phyloP scores from a whole-genome alignment of 1,284 basidiomycete species.

The Rhodotorula sp. region DNA sequence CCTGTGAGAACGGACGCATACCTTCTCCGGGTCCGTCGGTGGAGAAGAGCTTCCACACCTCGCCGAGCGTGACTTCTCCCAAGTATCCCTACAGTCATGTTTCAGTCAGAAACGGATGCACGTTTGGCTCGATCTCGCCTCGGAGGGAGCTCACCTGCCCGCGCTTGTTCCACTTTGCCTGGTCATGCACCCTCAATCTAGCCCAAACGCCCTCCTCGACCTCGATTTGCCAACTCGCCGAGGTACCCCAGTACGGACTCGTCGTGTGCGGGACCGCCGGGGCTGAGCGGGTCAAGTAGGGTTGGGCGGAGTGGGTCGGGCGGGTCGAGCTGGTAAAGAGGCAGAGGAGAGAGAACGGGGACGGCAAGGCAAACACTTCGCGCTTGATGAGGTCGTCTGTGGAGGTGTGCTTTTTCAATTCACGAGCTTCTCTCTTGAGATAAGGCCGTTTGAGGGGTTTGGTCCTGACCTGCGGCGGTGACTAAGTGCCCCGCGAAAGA shows the following conservation, averaged over 20 bases:
- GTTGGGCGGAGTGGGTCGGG: background rate
- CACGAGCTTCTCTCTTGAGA: background rate
- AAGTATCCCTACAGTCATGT: constrained; percentile 70
- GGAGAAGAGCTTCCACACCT: constrained; percentile 80
- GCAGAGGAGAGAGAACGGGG: constrained; percentile 21
- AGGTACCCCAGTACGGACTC: constrained; percentile 73
- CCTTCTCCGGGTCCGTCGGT: constrained; percentile 80
- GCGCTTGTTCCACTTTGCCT: constrained; percentile 89
- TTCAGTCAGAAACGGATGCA: background rate
- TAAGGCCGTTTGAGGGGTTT: background rate
- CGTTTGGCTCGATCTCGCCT: too few species aligned
- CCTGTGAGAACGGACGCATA: constrained; percentile 49
- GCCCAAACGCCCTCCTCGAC: constrained; percentile 71
- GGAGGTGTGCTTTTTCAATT: background rate
- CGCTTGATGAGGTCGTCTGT: constrained; percentile 42
- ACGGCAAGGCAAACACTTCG: constrained; percentile 35
- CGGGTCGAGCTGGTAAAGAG: constrained; percentile 3
- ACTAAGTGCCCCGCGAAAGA: background rate
- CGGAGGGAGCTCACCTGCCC: constrained; percentile 53
- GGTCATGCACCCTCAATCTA: constrained; percentile 74
- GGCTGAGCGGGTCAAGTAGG: background rate
- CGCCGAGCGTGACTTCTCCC: constrained; percentile 79
- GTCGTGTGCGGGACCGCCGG: constrained; percentile 54
- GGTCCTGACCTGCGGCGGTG: constrained; percentile 4
- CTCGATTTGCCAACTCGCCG: constrained; percentile 71